Evolutionary conservation across 2,329 filamentous ascomycete species (phyloP).

Genomic region (Nothophoma quercina): DNA sequence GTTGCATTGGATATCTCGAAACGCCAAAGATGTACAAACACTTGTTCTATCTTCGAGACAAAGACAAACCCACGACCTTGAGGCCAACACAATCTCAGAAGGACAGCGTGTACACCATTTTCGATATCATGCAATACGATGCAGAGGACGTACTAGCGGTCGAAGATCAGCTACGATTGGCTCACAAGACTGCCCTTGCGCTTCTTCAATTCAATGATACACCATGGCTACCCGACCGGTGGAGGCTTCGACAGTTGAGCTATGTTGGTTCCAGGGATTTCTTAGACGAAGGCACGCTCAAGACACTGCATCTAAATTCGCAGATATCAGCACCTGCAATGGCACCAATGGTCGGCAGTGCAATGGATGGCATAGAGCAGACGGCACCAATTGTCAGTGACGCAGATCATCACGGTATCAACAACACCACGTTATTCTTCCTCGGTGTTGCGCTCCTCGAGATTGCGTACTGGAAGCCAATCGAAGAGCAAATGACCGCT

Average conservation of each 20-base stretch:
- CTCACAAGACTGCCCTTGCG: slow-evolving; percentile 25
- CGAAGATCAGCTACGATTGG: slow-evolving; percentile 28
- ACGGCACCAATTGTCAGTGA: slow-evolving; percentile 12
- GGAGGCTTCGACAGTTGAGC: slow-evolving; percentile 26
- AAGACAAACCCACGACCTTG: background rate
- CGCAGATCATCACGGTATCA: slow-evolving; percentile 31
- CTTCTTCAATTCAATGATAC: slow-evolving; percentile 32
- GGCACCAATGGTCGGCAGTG: background rate
- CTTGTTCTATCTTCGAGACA: slow-evolving; percentile 28
- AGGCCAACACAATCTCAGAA: too few relatives aligned
- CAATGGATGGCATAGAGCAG: slow-evolving; percentile 29
- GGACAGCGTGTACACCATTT: slow-evolving; percentile 8
- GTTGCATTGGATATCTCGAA: slow-evolving; percentile 35
- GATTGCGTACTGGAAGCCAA: slow-evolving; percentile 32
- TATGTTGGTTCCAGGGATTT: slow-evolving; percentile 19
- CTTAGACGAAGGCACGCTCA: slow-evolving; percentile 20
- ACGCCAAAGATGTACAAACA: slow-evolving; percentile 29
- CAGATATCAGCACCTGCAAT: slow-evolving; percentile 14
- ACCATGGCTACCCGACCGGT: slow-evolving; percentile 30
- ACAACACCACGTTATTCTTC: slow-evolving; percentile 33
- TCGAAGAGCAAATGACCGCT: slow-evolving; percentile 24
- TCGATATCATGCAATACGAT: slow-evolving; percentile 23
- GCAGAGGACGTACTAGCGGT: slow-evolving; percentile 12
- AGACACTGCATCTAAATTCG: slow-evolving; percentile 30
- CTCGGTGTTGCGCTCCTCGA: slow-evolving; percentile 38